phyloP scores from a whole-genome alignment of 306 rosid genomes.

The Glycine soja region DNA sequence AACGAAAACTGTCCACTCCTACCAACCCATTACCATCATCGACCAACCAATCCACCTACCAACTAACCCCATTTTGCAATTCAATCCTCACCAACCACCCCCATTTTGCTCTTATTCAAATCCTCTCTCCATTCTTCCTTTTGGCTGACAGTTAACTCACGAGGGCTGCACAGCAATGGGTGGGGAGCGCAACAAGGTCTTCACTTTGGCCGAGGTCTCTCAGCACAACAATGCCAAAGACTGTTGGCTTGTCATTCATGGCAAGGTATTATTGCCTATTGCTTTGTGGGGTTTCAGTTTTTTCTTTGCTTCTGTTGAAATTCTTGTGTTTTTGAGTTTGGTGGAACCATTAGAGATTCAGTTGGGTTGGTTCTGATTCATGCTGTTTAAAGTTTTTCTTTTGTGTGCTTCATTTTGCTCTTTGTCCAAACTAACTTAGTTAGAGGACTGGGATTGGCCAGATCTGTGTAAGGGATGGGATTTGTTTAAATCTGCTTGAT shows the following conservation, averaged over 20 bases:
- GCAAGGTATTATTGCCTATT: slow-evolving; percentile 63
- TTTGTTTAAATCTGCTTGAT: slow-evolving; percentile 1
- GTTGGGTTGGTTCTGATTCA: too few relatives aligned
- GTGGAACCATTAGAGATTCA: neutral
- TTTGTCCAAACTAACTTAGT: neutral
- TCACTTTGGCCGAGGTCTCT: slow-evolving; percentile 72
- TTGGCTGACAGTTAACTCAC: neutral
- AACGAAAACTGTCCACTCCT: neutral
- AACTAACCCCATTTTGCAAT: neutral
- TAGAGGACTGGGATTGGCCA: neutral
- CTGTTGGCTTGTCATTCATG: slow-evolving; percentile 85
- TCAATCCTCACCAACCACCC: slow-evolving; percentile 48
- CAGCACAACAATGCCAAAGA: slow-evolving; percentile 63
- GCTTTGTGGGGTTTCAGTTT: neutral
- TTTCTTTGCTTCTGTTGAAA: neutral
- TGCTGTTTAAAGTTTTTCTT: neutral
- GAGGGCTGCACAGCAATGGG: slow-evolving; percentile 53
- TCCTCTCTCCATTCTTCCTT: slow-evolving; percentile 24
- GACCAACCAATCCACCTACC: neutral
- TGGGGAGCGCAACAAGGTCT: slow-evolving; percentile 60
- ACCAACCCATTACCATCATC: slow-evolving; percentile 39
- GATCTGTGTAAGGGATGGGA: neutral
- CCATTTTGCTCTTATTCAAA: slow-evolving; percentile 24
- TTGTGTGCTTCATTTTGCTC: neutral
- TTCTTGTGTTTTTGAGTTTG: neutral